Evolutionary conservation across 345 rosid species (phyloP), one percentile per base, ranked within the genome.

Genomic region (Limnanthes douglasii): DNA sequence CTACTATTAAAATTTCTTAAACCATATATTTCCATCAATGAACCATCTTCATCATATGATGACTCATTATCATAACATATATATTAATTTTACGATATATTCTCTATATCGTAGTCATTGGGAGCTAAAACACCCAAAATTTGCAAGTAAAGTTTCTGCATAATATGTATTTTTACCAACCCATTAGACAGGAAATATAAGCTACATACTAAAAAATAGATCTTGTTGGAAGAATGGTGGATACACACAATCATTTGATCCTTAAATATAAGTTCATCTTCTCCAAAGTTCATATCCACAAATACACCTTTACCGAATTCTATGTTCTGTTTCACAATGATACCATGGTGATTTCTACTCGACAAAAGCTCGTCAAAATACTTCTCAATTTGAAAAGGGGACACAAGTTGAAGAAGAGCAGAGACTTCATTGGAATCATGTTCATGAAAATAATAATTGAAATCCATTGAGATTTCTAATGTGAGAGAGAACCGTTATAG

Each of bases 161-260:
- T 95, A 11, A 88, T 72, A 40, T 88, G 93, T 53, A 61, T 72
- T 25, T 88, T 93, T 21, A 83, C 47, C 5, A 93, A 76, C 8
- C 95, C 95, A 21, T 83, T 54, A 41, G 76, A 88, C 48, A 45
- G 60, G 62, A 79, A 88, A 55, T 95, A 88, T 47, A 54, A 76
- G 56, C 95, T 72, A 33, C 97, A 88, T 20, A 83, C 93, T 17
- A 79, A 61, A 68, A 95, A 88, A 37, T 88, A 90, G 43, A 88
- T 51, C 97, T 76, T 79, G 61, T 88, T 83, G 18, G 83, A 72
- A 41, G 75, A 46, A 59, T 88, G 95, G 37, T 88, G 95, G 8
- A 45, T 39, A 3, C 93, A 93, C 1, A 70, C 66, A 50, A 83
- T 93, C 63, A 76, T 76, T 50, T 70, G 56, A 57, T 88, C 97